Evolutionary conservation across 2,329 filamentous ascomycete species (phyloP).

Genomic region (Corynespora cassiicola): DNA sequence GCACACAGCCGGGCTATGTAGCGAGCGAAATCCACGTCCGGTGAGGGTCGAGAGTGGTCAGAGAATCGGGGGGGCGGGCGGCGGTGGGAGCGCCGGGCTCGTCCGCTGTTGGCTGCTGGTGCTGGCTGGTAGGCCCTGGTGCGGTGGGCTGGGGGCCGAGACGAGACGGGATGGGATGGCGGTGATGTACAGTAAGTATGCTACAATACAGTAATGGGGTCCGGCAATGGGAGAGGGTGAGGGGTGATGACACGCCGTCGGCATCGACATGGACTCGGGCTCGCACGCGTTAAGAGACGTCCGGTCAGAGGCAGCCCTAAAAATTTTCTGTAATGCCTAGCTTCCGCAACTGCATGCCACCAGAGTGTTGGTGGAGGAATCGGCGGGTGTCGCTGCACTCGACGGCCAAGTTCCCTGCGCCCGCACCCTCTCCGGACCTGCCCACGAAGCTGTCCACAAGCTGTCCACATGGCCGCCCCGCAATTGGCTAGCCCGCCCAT

Average conservation of each 20-base stretch:
- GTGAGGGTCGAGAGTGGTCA: no score
- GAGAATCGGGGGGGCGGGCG: constrained; percentile 17
- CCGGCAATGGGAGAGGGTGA: no score
- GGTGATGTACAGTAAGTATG: constrained; percentile 10
- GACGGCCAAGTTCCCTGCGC: constrained; percentile 12
- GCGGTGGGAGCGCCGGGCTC: constrained; percentile 4
- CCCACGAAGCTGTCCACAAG: constrained; percentile 9
- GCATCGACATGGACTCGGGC: constrained; percentile 1
- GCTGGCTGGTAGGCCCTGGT: no score
- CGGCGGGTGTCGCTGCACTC: constrained; percentile 11
- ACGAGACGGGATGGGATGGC: constrained; percentile 1
- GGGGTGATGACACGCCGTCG: no score
- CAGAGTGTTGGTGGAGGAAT: no score
- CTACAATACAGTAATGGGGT: constrained; percentile 1
- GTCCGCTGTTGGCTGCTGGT: no score
- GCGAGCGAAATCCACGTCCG: constrained; percentile 19
- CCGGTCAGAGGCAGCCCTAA: constrained; percentile 12
- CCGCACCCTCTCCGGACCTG: constrained; percentile 19
- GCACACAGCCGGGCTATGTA: constrained; percentile 20
- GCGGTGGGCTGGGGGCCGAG: not conserved
- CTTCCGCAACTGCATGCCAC: constrained; percentile 21
- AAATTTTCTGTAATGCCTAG: constrained; percentile 29
- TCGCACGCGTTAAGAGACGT: constrained; percentile 16
- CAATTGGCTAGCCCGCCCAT: constrained; percentile 18
- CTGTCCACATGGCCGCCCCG: constrained; percentile 5